A percentile compares a stretch with the other conserved stretches of the same genome.
These are phyloP conservation scores for Globisporangium middletonii DNA, from an alignment of 352 stramenopile species.

Conservation along the genomic window DNA sequence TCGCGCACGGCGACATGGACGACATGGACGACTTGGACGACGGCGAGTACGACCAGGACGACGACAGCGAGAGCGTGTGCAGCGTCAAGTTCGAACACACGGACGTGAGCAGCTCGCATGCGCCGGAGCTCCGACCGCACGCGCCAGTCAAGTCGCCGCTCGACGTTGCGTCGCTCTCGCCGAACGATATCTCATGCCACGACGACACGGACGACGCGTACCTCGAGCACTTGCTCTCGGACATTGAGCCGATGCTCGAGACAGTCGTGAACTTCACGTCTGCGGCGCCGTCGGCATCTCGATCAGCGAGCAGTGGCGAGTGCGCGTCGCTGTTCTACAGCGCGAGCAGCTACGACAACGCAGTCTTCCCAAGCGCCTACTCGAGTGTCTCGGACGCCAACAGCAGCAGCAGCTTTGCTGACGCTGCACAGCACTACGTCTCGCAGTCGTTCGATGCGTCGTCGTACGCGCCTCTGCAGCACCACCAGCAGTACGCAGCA, in stretches of 20 bases:
- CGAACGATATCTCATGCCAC: conserved; percentile 11
- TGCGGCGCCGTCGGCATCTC: conserved; percentile 1
- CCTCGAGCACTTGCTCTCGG: conserved; percentile 36
- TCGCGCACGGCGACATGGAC: conserved; percentile 2
- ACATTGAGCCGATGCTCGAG: conserved; percentile 47
- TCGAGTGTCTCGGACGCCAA: too few species aligned
- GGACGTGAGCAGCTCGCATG: background rate
- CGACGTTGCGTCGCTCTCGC: conserved; percentile 5
- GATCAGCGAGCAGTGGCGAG: background rate
- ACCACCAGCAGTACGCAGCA: background rate
- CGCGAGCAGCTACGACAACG: background rate
- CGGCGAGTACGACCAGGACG: background rate
- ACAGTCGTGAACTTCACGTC: conserved; percentile 41
- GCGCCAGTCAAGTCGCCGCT: background rate
- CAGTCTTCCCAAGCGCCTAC: too few species aligned
- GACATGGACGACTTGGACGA: background rate
- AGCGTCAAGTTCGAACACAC: conserved; percentile 4
- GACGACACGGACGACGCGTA: conserved; percentile 26
- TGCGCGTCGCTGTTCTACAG: too few species aligned
- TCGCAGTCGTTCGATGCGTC: conserved; percentile 2
- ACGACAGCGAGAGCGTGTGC: background rate
- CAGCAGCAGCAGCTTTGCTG: too few species aligned
- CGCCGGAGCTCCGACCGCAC: background rate
- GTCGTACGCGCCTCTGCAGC: background rate
- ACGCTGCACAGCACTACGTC: background rate